phyloP scores from a whole-genome alignment of 305 asterid species.

The Fraxinus albicans region DNA sequence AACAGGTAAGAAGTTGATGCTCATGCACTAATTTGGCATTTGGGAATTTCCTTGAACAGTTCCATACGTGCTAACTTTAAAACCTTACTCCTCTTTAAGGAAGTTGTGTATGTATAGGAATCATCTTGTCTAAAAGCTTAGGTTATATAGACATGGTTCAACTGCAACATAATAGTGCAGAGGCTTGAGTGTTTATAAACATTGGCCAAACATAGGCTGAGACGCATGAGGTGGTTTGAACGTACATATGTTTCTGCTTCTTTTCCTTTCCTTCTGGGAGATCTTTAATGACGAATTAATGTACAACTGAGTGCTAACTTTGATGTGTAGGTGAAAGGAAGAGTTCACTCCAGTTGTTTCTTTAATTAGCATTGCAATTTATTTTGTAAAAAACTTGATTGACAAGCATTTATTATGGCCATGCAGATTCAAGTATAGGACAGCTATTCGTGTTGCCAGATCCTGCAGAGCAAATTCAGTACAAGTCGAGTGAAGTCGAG shows the following conservation, averaged over 20 bases:
- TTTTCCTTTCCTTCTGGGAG: not conserved
- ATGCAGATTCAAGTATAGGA: constrained; percentile 40
- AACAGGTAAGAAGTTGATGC: not conserved
- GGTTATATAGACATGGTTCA: not conserved
- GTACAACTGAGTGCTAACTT: not conserved
- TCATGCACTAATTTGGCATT: not conserved
- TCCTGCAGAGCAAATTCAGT: constrained; percentile 20
- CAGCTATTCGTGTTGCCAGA: constrained; percentile 32
- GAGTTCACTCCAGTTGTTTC: not conserved
- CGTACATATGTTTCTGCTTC: not conserved
- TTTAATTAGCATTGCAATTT: not conserved
- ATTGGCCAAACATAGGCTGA: not conserved
- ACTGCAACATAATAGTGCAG: not conserved
- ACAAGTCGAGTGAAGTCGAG: constrained; percentile 27
- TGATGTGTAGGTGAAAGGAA: not conserved
- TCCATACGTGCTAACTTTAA: not conserved
- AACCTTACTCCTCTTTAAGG: not conserved
- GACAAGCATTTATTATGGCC: not conserved
- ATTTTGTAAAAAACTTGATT: not conserved
- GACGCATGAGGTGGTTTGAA: not conserved
- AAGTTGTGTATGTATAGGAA: not conserved
- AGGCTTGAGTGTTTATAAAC: not conserved
- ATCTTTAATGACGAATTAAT: not conserved
- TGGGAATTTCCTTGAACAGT: not conserved
- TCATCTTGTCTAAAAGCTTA: not conserved